These are phyloP conservation scores for Aspergillus asperescens DNA, from an alignment of 495 filamentous ascomycete species.

Conservation along the genomic window DNA sequence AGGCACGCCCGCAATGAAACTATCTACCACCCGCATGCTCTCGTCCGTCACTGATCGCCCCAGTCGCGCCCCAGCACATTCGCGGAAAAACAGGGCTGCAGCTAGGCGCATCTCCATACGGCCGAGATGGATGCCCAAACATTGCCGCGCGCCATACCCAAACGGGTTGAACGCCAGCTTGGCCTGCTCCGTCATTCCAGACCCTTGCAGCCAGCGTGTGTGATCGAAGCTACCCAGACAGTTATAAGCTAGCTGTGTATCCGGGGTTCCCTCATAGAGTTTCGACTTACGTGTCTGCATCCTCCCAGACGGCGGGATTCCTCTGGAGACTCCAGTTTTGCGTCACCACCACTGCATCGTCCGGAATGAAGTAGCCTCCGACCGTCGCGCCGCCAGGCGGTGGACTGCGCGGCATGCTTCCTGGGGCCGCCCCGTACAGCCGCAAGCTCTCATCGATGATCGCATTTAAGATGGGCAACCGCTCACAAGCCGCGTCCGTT, in stretches of 20 bases:
- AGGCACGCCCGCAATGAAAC: constrained; percentile 2
- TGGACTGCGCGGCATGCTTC: constrained; percentile 33
- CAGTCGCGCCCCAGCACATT: constrained; percentile 20
- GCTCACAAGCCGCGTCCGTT: constrained; percentile 32
- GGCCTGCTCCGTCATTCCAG: not conserved
- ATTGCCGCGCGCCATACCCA: constrained; percentile 42
- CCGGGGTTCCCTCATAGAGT: constrained; percentile 34
- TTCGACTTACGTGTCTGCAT: constrained; percentile 20
- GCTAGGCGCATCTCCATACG: constrained; percentile 28
- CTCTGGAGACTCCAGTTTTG: constrained; percentile 41
- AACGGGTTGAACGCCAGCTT: constrained; percentile 30
- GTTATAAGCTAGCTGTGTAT: no score
- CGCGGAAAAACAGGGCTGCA: constrained; percentile 25
- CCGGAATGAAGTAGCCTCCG: constrained; percentile 25
- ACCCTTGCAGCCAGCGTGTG: not conserved
- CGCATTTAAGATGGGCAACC: constrained; percentile 36
- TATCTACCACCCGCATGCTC: constrained; percentile 25
- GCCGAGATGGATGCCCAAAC: constrained; percentile 31
- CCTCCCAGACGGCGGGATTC: constrained; percentile 19
- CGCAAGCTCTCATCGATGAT: constrained; percentile 48
- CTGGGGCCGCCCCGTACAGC: constrained; percentile 45
- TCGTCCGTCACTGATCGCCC: constrained; percentile 17
- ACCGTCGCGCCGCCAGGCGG: constrained; percentile 22
- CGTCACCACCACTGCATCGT: constrained; percentile 24
- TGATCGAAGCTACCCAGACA: not conserved